These are phyloP conservation scores for Boletus rufocinnamomeus DNA, from an alignment of 768 basidiomycete species.

Conservation along the genomic window DNA sequence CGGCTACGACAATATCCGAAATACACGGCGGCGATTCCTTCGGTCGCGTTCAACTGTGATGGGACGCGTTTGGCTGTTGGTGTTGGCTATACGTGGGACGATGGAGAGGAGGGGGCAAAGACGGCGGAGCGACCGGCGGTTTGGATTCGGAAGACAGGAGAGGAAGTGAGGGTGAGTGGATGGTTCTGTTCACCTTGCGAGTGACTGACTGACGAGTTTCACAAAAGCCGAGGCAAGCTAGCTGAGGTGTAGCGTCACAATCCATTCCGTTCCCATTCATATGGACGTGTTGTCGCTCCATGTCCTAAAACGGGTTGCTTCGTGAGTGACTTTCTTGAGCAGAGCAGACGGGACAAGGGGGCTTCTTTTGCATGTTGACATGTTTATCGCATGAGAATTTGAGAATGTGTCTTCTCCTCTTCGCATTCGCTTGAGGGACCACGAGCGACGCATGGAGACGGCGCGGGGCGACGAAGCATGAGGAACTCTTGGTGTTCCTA, in stretches of 20 bases:
- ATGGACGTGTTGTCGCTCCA: not conserved
- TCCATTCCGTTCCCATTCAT: not conserved
- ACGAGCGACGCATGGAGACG: not conserved
- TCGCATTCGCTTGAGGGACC: not conserved
- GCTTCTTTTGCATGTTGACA: not conserved
- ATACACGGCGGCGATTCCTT: constrained; percentile 72
- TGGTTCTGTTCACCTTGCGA: not conserved
- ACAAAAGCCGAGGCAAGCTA: constrained; percentile 25
- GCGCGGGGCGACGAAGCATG: not conserved
- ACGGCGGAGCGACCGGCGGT: constrained; percentile 63
- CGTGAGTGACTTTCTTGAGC: not conserved
- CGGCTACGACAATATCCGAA: constrained; percentile 88
- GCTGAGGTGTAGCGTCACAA: constrained; percentile 2
- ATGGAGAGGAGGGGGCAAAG: constrained; percentile 73
- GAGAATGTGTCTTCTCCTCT: not conserved
- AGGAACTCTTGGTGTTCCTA: not conserved
- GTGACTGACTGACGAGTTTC: not conserved
- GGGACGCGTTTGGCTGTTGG: constrained; percentile 83
- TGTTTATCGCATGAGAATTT: not conserved
- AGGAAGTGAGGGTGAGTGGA: constrained; percentile 70
- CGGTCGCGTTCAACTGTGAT: constrained; percentile 80
- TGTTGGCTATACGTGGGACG: constrained; percentile 88
- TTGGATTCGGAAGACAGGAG: constrained; percentile 63
- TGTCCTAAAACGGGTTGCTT: not conserved
- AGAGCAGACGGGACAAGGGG: not conserved